Evolutionary conservation across 2,329 filamentous ascomycete species (phyloP).

Genomic region (Diaporthe caulivora): DNA sequence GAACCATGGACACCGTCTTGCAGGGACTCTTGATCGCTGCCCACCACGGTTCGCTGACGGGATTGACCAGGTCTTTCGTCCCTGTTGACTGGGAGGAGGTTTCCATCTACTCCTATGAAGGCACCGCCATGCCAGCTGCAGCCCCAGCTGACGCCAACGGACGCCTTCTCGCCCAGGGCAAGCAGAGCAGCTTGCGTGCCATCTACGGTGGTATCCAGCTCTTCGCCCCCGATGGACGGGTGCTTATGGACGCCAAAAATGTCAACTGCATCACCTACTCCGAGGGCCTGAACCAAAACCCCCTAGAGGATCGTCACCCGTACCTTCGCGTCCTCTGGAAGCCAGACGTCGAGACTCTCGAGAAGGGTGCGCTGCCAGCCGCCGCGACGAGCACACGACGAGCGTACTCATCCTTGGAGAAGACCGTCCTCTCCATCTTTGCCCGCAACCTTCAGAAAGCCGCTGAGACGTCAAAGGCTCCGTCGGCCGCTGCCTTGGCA

Average conservation of each 20-base stretch:
- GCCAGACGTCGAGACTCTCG: background rate
- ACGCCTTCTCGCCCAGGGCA: background rate
- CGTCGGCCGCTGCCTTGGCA: background rate
- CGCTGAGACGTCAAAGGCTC: background rate
- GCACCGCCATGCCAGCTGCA: background rate
- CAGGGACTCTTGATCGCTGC: slow-evolving; percentile 41
- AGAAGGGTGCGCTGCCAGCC: background rate
- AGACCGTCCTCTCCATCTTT: background rate
- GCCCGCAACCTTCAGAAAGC: background rate
- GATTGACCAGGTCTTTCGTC: background rate
- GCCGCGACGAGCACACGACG: background rate
- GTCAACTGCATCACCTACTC: slow-evolving; percentile 8
- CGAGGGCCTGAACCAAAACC: background rate
- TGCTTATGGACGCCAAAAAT: background rate
- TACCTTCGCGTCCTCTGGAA: slow-evolving; percentile 8
- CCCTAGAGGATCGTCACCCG: background rate
- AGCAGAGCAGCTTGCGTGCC: background rate
- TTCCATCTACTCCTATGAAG: background rate
- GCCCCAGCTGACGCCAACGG: background rate
- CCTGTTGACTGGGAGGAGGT: slow-evolving; percentile 1
- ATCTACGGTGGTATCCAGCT: background rate
- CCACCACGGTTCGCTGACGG: background rate
- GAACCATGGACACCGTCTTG: slow-evolving; percentile 51
- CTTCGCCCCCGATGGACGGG: background rate
- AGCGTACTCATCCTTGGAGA: background rate